Evolutionary conservation across 2,329 filamentous ascomycete genomes (phyloP), one percentile per base, ranked within the genome.

Genomic region (Pseudomassariella vexata): DNA sequence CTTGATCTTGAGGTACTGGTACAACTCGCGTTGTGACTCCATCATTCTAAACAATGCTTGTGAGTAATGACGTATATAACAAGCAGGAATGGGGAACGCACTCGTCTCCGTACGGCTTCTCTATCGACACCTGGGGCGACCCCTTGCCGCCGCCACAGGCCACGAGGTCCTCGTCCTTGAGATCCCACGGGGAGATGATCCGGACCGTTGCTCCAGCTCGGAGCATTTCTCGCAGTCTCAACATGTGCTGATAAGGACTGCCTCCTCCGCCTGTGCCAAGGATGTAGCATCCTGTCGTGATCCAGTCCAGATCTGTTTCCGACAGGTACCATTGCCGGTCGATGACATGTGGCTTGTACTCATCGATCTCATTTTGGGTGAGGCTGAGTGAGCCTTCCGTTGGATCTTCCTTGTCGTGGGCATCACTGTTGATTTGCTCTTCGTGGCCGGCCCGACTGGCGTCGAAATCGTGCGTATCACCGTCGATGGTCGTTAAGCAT

Each of bases 251-350:
- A 38, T 70, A 72, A 1, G 71, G 66, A 2, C 61, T 64, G 4
- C 73, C 73, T 12, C 73, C 73, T 4, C 73, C 73, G 16, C 73
- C 75, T 2, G 70, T 74, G 3, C 71, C 73, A 0, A 79, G 59
- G n/a, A 28, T 15, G 9, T 15, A 15, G 8, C 11, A 9, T 10
- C 6, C 9, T 14, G 11, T 18, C 26, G 19, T 28, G 3, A 28
- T 28, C n/a, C 66, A 76, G 19, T 60, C 54, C 3, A 78, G 53
- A 45, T 78, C 75, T 0, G 66, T 66, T 41, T 76, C 26, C 16
- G 15, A 17, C 16, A 22, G n/a, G n/a, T 22, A 22, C 8, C 8
- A 22, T 8, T 22, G n/a, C 16, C 26, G 26, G 14, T 17, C 12
- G 26, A 14, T 28, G 26, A 6, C 26, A 16, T 18, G 56, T 3